Base-by-base conservation (phyloP, 352 stramenopile genomes). In the Phytophthora sansomeana region DNA sequence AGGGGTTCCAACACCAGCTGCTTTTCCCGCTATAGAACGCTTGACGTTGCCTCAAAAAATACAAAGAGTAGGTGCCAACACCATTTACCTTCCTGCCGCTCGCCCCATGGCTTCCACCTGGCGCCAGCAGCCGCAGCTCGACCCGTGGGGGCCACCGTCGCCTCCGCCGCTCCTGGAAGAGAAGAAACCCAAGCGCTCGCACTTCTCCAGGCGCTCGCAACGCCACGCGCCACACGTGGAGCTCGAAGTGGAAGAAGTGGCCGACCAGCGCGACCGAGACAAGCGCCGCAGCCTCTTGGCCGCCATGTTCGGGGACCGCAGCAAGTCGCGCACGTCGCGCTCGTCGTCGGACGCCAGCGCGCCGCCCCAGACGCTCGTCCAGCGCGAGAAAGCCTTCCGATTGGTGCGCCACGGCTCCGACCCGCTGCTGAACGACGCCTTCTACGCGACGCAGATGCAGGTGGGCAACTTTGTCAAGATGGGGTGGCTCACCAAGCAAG, bases 401-500 rank as follows among this genome's bases (percentile, higher is more conserved):
- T 43, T 77, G 3, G 63, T 77, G 17, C 75, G 78, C 19, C 80
- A 88, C 26, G 71, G 81, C 44, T 87, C 85, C 7, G 85, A 92
- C 52, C 80, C 83, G 30, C 74, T 88, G 33, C 43, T 85, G 52
- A 90, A 93, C 55, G 80, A 91, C 52, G 70, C 78, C 1, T 89
- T 89, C 57, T 93, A 92, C 58, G 76, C 81, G 11, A 69, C 77
- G 21, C 80, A 91, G 69, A 39, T 85, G 35, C 81, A 90, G 50
- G 72, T 78, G 16, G 85, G 85, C 39, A 89, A 92, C 33, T 95
- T 87, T 29, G 82, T 95, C 41, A 85, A 85, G 57, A 92, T 91
- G 80, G 87, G 85, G 4, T 95, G 87, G 87, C 83, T 95, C 55
- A 93, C 74, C 7, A 95, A 95, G 67, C 85, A 95, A 35, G 87